phyloP scores from a whole-genome alignment of 176 grass and related monocot genomes.

The Luzula sylvatica region DNA sequence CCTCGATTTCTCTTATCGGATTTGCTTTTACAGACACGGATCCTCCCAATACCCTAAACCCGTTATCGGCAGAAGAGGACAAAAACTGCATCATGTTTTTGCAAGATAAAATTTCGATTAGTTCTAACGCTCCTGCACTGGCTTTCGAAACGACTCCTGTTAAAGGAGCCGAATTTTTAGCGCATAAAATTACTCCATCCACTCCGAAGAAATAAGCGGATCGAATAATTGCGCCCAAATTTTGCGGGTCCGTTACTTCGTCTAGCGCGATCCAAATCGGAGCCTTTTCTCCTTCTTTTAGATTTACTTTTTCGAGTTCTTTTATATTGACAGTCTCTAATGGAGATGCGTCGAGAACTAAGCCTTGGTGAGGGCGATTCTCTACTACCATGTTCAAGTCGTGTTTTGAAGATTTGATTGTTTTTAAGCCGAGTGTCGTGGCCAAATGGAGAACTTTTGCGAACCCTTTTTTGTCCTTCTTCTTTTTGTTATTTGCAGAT shows the following conservation, averaged over 20 bases:
- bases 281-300: constrained; percentile 36
- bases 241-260: constrained; percentile 97
- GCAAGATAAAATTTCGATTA: constrained; percentile 82
- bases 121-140: constrained; percentile 82
- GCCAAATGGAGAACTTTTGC: constrained; percentile 56
- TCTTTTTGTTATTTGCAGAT: constrained; percentile 76
- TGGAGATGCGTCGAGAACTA: constrained; percentile 83
- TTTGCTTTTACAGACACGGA: constrained; percentile 64
- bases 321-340: constrained; percentile 78
- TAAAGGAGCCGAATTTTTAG: constrained; percentile 96
- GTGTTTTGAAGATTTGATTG: constrained; percentile 70
- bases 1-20: constrained; percentile 57
- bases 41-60: constrained; percentile 84
- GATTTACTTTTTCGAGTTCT: constrained; percentile 53
- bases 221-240: constrained; percentile 92
- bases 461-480: constrained; percentile 78
- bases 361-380: constrained; percentile 85
- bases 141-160: constrained; percentile 95
- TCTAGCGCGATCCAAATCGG: constrained; percentile 88
- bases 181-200: constrained; percentile 60
- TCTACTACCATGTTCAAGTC: constrained; percentile 90
- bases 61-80: constrained; percentile 78
- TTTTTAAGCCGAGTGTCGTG: constrained; percentile 59
- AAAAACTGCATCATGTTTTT: constrained; percentile 99
- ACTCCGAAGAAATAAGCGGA: constrained; percentile 91